Evolutionary conservation across 2,329 filamentous ascomycete species (phyloP).

Genomic region (Lizonia empirigonia): DNA sequence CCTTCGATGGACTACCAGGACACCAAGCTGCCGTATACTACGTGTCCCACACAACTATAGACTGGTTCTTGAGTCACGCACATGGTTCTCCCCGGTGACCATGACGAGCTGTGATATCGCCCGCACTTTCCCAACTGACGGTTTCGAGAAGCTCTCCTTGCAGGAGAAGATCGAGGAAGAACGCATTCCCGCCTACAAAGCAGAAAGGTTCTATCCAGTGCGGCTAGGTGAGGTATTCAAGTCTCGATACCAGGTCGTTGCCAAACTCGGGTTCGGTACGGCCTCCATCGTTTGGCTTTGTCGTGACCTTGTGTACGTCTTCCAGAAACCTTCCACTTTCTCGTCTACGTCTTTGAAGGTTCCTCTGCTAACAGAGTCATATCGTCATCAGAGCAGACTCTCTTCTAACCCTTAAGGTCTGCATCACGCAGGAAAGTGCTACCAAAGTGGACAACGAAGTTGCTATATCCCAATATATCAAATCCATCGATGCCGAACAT

Average conservation of each 20-base stretch:
- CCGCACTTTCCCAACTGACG: not conserved
- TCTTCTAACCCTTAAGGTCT: conserved; percentile 3
- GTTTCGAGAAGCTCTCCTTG: not conserved
- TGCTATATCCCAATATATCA: not conserved
- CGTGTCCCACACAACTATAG: not conserved
- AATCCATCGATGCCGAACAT: not conserved
- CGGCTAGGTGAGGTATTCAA: conserved; percentile 1
- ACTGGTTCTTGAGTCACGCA: no score
- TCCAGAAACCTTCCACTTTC: not conserved
- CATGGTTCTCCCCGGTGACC: not conserved
- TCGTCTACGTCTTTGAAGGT: not conserved
- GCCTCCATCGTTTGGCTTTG: conserved; percentile 7
- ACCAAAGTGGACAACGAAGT: not conserved
- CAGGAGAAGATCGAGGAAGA: not conserved
- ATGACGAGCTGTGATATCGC: not conserved
- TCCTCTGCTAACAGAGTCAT: not conserved
- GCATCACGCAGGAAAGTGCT: not conserved
- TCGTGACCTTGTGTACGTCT: conserved; percentile 4
- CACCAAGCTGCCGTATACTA: no score
- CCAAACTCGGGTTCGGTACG: conserved; percentile 4
- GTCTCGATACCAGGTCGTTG: conserved; percentile 4
- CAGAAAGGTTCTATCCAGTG: conserved; percentile 1
- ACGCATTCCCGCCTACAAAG: not conserved
- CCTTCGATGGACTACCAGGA: not conserved
- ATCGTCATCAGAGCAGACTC: not conserved